Evolutionary conservation across 441 rosid genomes (phyloP), one percentile per base, ranked within the genome.

Genomic region (Raphanus hybrid): DNA sequence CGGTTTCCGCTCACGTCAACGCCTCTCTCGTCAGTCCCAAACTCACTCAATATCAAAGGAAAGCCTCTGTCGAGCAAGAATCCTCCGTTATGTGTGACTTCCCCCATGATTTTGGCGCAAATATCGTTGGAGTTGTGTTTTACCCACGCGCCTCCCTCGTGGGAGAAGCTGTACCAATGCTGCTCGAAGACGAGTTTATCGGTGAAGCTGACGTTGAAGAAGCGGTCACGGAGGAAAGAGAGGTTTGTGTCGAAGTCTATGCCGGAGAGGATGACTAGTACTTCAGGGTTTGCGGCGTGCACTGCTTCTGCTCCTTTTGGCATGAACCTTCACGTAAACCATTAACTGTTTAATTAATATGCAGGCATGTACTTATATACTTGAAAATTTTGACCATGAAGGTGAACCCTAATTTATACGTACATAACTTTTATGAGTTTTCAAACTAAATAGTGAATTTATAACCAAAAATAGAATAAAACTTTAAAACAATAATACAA

Each of bases 21-120:
- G 18, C 57, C 57, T 50, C 57, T 50, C 57, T 50, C 57, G 57
- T 54, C 58, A 54, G 58, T 54, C 58, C 58, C 58, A 54, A 54
- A 54, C 58, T 54, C 58, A 54, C 58, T 15, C 58, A 54, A 54
- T 9, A 54, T 54, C 58, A 54, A 54, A 54, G 58, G 58, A 54
- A 54, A 54, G 58, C 58, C 58, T 54, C 58, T 54, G 58, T 54
- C 58, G 58, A 54, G 58, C 23, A 54, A 54, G 58, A 54, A 54
- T 54, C 58, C 58, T 54, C 58, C 58, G 4, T 15, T 54, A 54
- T 54, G 58, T 15, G 20, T 54, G 23, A 54, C 58, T 54, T 15
- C 18, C 23, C 8, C 58, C 10, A 6, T 54, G 58, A 54, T 54
- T 54, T 54, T 15, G 58, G 58, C 58, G 23, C 58, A 54, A 54